Conservation (phyloP, 768 basidiomycete genomes). For the Lactarius deliciosus region DNA sequence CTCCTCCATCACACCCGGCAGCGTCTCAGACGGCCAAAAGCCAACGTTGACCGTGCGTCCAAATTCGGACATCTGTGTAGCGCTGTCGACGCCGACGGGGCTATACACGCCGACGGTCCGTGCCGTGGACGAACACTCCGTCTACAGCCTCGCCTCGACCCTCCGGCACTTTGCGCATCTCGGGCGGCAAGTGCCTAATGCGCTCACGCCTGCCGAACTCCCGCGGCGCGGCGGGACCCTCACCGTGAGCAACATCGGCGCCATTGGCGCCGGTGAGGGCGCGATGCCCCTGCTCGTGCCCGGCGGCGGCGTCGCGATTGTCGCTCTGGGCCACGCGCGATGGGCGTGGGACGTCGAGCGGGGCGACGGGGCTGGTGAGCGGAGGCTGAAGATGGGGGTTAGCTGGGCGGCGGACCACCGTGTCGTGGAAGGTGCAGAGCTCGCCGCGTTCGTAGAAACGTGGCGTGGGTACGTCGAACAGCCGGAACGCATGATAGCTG, state of each 20-base stretch:
- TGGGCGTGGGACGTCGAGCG: conserved; percentile 73
- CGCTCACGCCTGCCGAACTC: conserved; percentile 65
- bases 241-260: conserved; percentile 81
- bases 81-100: conserved; percentile 77
- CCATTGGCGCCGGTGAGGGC: conserved; percentile 66
- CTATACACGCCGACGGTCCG: conserved; percentile 78
- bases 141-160: conserved; percentile 61
- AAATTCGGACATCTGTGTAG: conserved; percentile 71
- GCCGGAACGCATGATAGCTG: conserved; percentile 66
- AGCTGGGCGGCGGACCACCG: conserved; percentile 89
- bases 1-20: conserved; percentile 59
- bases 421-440: conserved; percentile 84
- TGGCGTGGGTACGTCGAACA: conserved; percentile 81
- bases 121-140: conserved; percentile 50
- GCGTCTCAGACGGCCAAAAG: conserved; percentile 38
- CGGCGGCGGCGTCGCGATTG: conserved; percentile 83
- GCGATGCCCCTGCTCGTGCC: conserved; percentile 77
- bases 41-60: conserved; percentile 73
- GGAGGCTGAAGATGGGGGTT: conserved; percentile 59
- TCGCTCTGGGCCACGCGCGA: conserved; percentile 73
- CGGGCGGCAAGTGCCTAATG: conserved; percentile 66
- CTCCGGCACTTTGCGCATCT: conserved; percentile 61
- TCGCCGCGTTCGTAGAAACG: conserved; percentile 83
- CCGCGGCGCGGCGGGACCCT: conserved; percentile 75
- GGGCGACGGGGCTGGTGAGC: conserved; percentile 48